Base-by-base conservation (phyloP, 106 monocot species). In the Posidonia australis region DNA sequence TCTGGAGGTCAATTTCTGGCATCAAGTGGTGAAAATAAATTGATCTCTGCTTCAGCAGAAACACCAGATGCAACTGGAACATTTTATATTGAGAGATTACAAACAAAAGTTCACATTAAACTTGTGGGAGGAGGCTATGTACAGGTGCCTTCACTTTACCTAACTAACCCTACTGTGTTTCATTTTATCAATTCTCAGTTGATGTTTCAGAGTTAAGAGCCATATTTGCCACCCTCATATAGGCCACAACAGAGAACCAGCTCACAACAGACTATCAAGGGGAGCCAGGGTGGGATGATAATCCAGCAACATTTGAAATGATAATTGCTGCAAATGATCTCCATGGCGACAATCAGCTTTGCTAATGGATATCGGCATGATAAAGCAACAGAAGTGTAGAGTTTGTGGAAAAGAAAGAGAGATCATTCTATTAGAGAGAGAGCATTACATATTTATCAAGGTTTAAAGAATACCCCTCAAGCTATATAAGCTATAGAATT, bases 301-400 rank as follows among this genome's bases (percentile, higher is more conserved):
- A 82, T 76, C 53, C 69, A 12, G 84, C 87, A 27, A 87, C 84
- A 18, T 84, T 92, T 76, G 79, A 87, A 64, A 79, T 87, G 84
- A 60, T 62, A 25, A 79, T 87, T 53, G 56, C 69, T 72, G 69
- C 75, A 28, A 87, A 84, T 67, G 76, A 73, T 67, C 72, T 92
- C 61, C 92, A 82, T 71, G 92, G 92, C 60, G 92, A 92, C 65
- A 84, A 77, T 67, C 92, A 92, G 64, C 81, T n/a, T 92, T 81
- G 87, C 87, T 65, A 92, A 92, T 68, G 91, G 84, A 19, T 84
- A 77, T 77, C 81, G 81, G 55, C 70, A 67, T 12, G 75, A 66
- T 9, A 77, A 77, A 75, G 90, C 86, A 44, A 75, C 51, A 67
- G 53, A 83, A 16, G 69, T 86, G 28, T 60, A 81, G 62, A 65